phyloP scores from a whole-genome alignment of 352 stramenopile species.

The Phytophthora palmivora region DNA sequence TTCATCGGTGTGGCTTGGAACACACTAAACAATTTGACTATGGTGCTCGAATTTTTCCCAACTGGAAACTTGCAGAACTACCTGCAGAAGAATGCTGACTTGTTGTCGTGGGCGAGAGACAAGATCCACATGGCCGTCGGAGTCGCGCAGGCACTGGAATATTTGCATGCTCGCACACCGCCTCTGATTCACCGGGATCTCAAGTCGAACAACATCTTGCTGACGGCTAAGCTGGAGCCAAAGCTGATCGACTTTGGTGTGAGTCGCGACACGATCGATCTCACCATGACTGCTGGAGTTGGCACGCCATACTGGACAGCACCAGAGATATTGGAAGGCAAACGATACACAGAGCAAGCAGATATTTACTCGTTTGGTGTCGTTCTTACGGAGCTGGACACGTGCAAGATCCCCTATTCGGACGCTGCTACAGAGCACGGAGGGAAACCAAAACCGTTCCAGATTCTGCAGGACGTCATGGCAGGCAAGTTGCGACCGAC shows the following conservation, averaged over 20 bases:
- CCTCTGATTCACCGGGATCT: constrained; percentile 46
- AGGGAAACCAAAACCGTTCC: constrained; percentile 38
- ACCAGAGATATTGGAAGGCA: constrained; percentile 69
- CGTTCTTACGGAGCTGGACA: constrained; percentile 56
- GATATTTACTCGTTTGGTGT: constrained; percentile 82
- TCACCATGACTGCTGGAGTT: constrained; percentile 64
- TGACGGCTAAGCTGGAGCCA: constrained; percentile 68
- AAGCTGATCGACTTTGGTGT: constrained; percentile 89
- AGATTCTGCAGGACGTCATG: constrained; percentile 56
- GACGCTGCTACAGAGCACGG: constrained; percentile 27
- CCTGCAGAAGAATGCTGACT: constrained; percentile 27
- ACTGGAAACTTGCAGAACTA: constrained; percentile 26
- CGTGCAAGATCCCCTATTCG: constrained; percentile 39
- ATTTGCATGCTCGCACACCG: constrained; percentile 32
- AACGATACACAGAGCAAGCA: constrained; percentile 62
- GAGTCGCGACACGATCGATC: constrained; percentile 34
- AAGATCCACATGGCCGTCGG: constrained; percentile 60
- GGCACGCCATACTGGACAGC: constrained; percentile 87
- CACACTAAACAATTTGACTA: constrained; percentile 39
- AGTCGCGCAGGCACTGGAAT: constrained; percentile 39
- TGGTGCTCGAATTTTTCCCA: constrained; percentile 48
- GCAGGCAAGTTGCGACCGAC: constrained; percentile 47
- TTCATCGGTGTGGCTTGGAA: constrained; percentile 70
- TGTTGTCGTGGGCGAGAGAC: constrained; percentile 42
- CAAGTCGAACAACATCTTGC: constrained; percentile 72